A percentile compares a stretch with the other conserved stretches of the same genome.
Conservation (phyloP, 139 green algal genomes). For the Haematococcus lacustris region DNA sequence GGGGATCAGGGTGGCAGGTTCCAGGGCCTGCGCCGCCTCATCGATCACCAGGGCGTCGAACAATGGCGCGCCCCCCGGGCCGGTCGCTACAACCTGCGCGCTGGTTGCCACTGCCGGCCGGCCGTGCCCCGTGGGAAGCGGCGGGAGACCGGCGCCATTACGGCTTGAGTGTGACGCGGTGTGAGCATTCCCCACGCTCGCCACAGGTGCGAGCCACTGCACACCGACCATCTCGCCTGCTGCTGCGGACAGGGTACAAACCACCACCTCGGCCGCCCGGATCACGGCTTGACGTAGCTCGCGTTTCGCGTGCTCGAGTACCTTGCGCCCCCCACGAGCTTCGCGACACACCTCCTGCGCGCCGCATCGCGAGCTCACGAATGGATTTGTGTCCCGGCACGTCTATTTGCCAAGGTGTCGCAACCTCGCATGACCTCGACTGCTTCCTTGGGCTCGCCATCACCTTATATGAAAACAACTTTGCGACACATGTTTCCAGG, state of each 20-base stretch:
- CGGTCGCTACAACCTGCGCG: neutral
- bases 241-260: too few species aligned
- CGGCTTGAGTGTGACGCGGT: too few species aligned
- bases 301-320: conserved; percentile 26
- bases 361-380: neutral
- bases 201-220: too few species aligned
- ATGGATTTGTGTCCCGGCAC: neutral
- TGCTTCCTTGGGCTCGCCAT: neutral
- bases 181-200: too few species aligned
- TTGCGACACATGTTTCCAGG: neutral
- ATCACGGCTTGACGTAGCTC: conserved; percentile 49
- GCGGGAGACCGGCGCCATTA: neutral
- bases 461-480: neutral
- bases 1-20: conserved; percentile 66
- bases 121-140: too few species aligned
- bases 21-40: conserved; percentile 71
- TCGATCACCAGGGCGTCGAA: conserved; percentile 71
- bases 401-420: neutral
- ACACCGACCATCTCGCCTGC: too few species aligned
- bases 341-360: neutral
- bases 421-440: neutral
- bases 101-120: neutral
- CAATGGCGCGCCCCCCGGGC: conserved; percentile 3
- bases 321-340: neutral
- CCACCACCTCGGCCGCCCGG: conserved; percentile 43